Evolutionary conservation across 306 rosid genomes (phyloP).

Genomic region (Pueraria montana): DNA sequence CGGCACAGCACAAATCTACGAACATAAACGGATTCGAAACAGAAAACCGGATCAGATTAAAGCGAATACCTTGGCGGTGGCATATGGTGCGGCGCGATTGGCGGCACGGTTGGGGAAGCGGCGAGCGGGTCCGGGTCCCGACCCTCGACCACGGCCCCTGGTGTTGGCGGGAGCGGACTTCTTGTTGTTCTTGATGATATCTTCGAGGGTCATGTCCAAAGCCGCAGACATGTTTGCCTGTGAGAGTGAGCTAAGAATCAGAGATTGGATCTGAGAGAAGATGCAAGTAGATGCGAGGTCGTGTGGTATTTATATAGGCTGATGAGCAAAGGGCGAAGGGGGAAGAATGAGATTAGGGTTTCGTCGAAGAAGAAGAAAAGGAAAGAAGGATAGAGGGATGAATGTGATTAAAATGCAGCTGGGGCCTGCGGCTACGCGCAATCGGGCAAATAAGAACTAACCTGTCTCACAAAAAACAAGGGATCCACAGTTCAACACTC

Average conservation of each 20-base stretch:
- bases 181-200: slow-evolving; percentile 86
- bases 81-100: slow-evolving; percentile 73
- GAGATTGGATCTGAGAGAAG: not conserved
- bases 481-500: too few species aligned
- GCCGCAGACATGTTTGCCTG: slow-evolving; percentile 66
- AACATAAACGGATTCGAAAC: not conserved
- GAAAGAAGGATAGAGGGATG: not conserved
- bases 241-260: not conserved
- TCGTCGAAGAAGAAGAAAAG: not conserved
- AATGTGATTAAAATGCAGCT: not conserved
- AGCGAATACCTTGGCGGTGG: slow-evolving; percentile 60
- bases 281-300: not conserved
- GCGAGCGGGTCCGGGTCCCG: slow-evolving; percentile 92
- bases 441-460: not conserved
- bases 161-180: slow-evolving; percentile 72
- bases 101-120: slow-evolving; percentile 74
- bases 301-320: not conserved
- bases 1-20: not conserved
- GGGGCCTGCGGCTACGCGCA: not conserved
- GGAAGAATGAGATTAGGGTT: not conserved
- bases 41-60: not conserved
- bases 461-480: not conserved
- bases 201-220: slow-evolving; percentile 88
- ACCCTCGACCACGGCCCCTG: slow-evolving; percentile 63
- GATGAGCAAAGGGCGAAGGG: not conserved